Evolutionary conservation across 1,284 basidiomycete species (phyloP).

Genomic region (Cryptococcus sp.): DNA sequence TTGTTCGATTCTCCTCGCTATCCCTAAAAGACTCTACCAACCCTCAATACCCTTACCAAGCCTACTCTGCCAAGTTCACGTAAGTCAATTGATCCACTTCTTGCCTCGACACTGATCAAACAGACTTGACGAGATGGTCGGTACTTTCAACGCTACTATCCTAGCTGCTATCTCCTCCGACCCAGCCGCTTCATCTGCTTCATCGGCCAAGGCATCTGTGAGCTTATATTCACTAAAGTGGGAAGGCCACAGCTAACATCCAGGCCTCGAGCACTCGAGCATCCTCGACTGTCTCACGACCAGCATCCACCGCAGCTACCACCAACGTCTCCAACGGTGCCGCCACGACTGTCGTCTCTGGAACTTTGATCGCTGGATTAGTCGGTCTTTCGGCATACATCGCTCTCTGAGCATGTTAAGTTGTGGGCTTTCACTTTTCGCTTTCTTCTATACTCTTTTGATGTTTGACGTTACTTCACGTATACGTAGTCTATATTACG

Average conservation of each 20-base stretch:
- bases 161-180: constrained; percentile 22
- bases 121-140: constrained; percentile 41
- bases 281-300: neutral
- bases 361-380: neutral
- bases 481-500: too few relatives aligned
- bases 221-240: too few relatives aligned
- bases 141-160: constrained; percentile 40
- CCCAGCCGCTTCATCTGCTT: neutral
- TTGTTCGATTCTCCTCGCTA: constrained; percentile 60
- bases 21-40: constrained; percentile 52
- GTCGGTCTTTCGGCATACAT: neutral
- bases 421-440: neutral
- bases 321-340: neutral
- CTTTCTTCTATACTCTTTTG: neutral
- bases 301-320: neutral
- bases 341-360: neutral
- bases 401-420: neutral
- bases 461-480: neutral
- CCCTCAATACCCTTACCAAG: constrained; percentile 58
- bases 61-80: constrained; percentile 75
- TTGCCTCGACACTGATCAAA: neutral
- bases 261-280: too few relatives aligned
- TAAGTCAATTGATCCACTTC: constrained; percentile 13
- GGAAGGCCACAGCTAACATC: too few relatives aligned
- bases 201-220: too few relatives aligned